Percentiles rank a stretch among this genome's conserved stretches.
These are phyloP conservation scores for Eucalyptus tenuipes DNA, from an alignment of 345 rosid genomes.

Conservation along the genomic window DNA sequence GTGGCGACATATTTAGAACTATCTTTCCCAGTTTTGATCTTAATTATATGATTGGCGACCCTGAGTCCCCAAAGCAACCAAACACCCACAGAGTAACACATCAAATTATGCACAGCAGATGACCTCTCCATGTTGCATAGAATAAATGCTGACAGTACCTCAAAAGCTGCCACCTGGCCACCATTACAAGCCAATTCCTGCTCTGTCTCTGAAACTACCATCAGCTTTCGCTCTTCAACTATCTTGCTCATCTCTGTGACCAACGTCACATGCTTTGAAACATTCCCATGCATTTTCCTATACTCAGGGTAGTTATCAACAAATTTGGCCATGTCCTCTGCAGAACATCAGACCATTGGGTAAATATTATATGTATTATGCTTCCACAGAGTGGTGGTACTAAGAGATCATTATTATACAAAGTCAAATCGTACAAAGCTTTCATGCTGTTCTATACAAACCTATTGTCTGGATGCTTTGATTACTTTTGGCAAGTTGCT, in stretches of 20 bases:
- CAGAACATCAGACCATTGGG: constrained; percentile 5
- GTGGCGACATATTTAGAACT: neutral
- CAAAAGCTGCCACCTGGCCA: constrained; percentile 97
- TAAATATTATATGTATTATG: neutral
- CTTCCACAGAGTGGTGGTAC: neutral
- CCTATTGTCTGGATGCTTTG: constrained; percentile 95
- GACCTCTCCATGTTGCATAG: neutral
- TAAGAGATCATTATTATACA: neutral
- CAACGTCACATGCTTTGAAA: constrained; percentile 90
- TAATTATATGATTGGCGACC: neutral
- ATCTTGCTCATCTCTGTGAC: constrained; percentile 97
- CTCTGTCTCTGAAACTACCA: constrained; percentile 86
- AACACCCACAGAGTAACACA: neutral
- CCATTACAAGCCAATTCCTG: constrained; percentile 98
- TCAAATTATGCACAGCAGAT: neutral
- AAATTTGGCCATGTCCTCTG: constrained; percentile 99
- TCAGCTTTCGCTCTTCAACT: constrained; percentile 87
- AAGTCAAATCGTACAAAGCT: neutral
- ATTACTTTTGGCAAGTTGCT: constrained; percentile 93
- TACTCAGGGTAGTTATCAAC: constrained; percentile 95
- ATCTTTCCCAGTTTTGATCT: neutral
- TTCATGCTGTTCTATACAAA: constrained; percentile 12
- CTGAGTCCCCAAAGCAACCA: neutral
- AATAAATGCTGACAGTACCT: constrained; percentile 30
- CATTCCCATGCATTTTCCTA: constrained; percentile 96